phyloP scores from a whole-genome alignment of 345 rosid genomes.

The Bruguiera sexangula region DNA sequence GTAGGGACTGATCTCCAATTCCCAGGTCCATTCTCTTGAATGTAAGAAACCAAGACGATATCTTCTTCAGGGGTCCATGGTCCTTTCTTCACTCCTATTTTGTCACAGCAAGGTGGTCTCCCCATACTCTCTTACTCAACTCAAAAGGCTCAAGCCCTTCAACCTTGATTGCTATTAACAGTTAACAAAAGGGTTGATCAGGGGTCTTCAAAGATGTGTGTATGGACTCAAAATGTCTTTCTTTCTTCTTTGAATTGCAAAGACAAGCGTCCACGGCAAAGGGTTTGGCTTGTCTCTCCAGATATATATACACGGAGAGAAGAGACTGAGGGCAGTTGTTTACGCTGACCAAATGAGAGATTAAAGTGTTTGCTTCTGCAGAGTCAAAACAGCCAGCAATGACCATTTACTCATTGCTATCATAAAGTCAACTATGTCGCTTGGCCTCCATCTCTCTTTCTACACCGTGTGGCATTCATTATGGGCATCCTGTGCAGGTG shows the following conservation, averaged over 20 bases:
- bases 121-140: constrained; percentile 14
- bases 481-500: constrained; percentile 16
- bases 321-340: not conserved
- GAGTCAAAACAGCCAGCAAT: constrained; percentile 57
- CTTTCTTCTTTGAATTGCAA: not conserved
- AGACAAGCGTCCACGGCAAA: constrained; percentile 27
- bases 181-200: not conserved
- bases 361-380: constrained; percentile 23
- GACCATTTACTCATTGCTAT: constrained; percentile 53
- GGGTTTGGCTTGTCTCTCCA: constrained; percentile 13
- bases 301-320: constrained; percentile 23
- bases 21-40: constrained; percentile 28
- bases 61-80: constrained; percentile 34
- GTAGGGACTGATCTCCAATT: constrained; percentile 28
- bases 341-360: constrained; percentile 39
- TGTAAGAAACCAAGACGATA: constrained; percentile 25
- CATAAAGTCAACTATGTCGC: constrained; percentile 48
- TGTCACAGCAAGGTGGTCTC: constrained; percentile 33
- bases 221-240: not conserved
- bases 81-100: constrained; percentile 25
- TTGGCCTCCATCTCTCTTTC: constrained; percentile 14
- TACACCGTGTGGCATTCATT: constrained; percentile 35
- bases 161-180: not conserved
- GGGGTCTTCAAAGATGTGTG: not conserved
- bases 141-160: not conserved